phyloP scores from a whole-genome alignment of 73 alveolate species.

The Paramecium biaurelia region DNA sequence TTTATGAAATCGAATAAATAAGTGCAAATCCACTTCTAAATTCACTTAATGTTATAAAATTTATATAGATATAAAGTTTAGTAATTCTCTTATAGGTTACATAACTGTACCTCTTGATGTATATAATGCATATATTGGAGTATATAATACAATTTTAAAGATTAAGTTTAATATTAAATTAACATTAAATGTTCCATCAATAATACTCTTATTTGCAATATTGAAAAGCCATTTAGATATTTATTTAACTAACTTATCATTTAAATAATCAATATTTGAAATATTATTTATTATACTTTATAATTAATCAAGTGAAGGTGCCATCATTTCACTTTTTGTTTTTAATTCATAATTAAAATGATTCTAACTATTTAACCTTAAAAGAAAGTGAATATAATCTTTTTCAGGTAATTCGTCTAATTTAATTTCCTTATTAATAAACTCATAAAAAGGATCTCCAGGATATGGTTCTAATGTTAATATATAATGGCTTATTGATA shows the following conservation, averaged over 20 bases:
- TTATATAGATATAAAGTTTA: not conserved
- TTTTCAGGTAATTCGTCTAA: not conserved
- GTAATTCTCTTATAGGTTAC: not conserved
- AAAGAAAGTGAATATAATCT: not conserved
- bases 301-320: not conserved
- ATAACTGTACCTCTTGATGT: not conserved
- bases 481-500: not conserved
- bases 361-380: not conserved
- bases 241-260: not conserved
- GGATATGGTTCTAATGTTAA: not conserved
- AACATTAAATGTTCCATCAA: not conserved
- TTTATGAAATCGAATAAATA: not conserved
- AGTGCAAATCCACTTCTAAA: not conserved
- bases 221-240: not conserved
- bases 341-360: not conserved
- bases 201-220: not conserved
- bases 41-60: not conserved
- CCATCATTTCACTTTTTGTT: not conserved
- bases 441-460: constrained; percentile 2
- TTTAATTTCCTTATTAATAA: not conserved
- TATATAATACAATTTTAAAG: not conserved
- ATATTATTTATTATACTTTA: not conserved
- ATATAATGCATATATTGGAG: not conserved
- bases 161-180: not conserved
- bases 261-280: constrained; percentile 3